phyloP scores from a whole-genome alignment of 2,329 filamentous ascomycete genomes.

The Epichloe uncinata region DNA sequence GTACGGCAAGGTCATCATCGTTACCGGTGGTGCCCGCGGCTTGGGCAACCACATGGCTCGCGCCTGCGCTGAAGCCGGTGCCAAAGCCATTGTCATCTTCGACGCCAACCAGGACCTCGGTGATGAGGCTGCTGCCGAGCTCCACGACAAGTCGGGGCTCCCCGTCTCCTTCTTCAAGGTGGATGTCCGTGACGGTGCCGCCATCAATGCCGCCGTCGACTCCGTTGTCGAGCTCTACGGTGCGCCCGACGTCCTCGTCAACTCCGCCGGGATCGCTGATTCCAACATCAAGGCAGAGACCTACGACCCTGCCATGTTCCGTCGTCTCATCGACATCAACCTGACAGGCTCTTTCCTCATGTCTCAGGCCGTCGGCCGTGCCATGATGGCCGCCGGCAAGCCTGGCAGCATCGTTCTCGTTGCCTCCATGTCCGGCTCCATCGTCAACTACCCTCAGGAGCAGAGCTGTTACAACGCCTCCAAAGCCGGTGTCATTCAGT shows the following conservation, averaged over 20 bases:
- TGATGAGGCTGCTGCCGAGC: constrained; percentile 53
- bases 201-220: constrained; percentile 56
- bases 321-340: constrained; percentile 70
- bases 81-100: constrained; percentile 60
- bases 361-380: constrained; percentile 55
- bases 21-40: constrained; percentile 65
- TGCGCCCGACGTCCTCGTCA: constrained; percentile 61
- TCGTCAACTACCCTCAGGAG: constrained; percentile 79
- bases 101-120: constrained; percentile 66
- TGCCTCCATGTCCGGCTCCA: constrained; percentile 68
- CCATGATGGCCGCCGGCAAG: constrained; percentile 60
- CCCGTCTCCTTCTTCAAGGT: constrained; percentile 68
- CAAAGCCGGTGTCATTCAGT: constrained; percentile 67
- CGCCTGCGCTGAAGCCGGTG: constrained; percentile 62
- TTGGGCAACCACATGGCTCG: constrained; percentile 70
- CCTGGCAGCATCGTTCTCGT: constrained; percentile 64
- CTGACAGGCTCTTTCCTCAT: constrained; percentile 67
- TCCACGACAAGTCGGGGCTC: constrained; percentile 59
- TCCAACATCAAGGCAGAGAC: constrained; percentile 74
- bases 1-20: constrained; percentile 55
- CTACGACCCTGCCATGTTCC: constrained; percentile 65
- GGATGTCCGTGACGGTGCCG: constrained; percentile 58
- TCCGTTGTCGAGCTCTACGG: constrained; percentile 54
- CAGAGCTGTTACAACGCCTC: constrained; percentile 75
- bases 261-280: constrained; percentile 68